These are phyloP conservation scores for Sicyos edulis DNA, from an alignment of 306 rosid species.

Conservation along the genomic window DNA sequence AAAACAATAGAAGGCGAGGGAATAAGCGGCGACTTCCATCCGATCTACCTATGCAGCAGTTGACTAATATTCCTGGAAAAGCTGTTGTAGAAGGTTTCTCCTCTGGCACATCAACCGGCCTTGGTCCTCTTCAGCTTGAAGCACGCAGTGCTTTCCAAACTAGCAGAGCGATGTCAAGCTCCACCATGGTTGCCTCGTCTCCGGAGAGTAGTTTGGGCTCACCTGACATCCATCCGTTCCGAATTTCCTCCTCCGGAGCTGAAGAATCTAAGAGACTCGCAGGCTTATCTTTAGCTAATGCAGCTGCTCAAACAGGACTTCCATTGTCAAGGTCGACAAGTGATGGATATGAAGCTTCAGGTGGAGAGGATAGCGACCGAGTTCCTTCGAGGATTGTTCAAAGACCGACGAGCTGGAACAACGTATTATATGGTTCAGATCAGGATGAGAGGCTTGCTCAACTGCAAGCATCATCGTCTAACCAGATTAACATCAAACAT, in stretches of 20 bases:
- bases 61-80: constrained; percentile 42
- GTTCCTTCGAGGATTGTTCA: constrained; percentile 71
- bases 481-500: constrained; percentile 46
- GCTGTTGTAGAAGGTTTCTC: constrained; percentile 46
- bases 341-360: constrained; percentile 96
- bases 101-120: constrained; percentile 43
- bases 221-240: constrained; percentile 82
- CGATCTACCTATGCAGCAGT: constrained; percentile 59
- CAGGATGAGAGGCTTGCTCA: constrained; percentile 54
- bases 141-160: constrained; percentile 66
- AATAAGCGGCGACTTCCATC: constrained; percentile 77
- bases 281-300: constrained; percentile 39
- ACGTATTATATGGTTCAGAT: constrained; percentile 56
- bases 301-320: constrained; percentile 42
- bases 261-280: constrained; percentile 62
- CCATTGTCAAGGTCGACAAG: constrained; percentile 86
- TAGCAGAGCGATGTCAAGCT: constrained; percentile 62
- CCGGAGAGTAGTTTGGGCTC: constrained; percentile 95
- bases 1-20: constrained; percentile 57
- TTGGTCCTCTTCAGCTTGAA: constrained; percentile 82
- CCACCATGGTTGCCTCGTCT: constrained; percentile 66
- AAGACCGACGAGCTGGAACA: constrained; percentile 75
- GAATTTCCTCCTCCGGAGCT: constrained; percentile 53
- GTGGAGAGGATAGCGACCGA: constrained; percentile 96
- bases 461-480: constrained; percentile 53